Evolutionary conservation across 2,329 filamentous ascomycete species (phyloP).

Genomic region (Colletotrichum musae): DNA sequence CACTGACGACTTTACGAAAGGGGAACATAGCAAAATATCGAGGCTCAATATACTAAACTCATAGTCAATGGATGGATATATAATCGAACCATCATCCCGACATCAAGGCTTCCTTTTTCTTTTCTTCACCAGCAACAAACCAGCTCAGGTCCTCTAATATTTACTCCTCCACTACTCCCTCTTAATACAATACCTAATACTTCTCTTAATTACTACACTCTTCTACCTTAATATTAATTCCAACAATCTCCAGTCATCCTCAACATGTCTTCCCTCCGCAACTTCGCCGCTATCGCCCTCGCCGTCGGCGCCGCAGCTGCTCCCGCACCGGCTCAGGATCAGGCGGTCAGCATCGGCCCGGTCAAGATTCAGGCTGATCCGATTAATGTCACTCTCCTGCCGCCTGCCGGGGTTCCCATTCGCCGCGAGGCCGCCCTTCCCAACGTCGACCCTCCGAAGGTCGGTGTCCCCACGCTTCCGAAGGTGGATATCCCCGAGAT

Average conservation of each 20-base stretch:
- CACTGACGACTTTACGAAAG: neutral
- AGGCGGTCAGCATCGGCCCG: neutral
- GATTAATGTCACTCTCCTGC: neutral
- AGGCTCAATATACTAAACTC: neutral
- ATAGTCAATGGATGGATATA: constrained; percentile 6
- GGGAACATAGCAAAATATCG: neutral
- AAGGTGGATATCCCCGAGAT: neutral
- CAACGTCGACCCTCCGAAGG: neutral
- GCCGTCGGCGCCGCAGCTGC: constrained; percentile 21
- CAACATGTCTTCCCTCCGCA: constrained; percentile 32
- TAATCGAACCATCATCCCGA: neutral
- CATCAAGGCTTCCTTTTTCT: neutral
- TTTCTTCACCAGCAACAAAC: constrained; percentile 13
- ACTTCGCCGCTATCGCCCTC: constrained; percentile 5
- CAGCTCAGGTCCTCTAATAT: constrained; percentile 20
- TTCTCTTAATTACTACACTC: neutral
- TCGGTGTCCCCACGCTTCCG: neutral
- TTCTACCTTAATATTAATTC: neutral
- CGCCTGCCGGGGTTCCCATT: neutral
- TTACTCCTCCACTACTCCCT: neutral
- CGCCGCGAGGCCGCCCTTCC: neutral
- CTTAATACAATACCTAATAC: constrained; percentile 9
- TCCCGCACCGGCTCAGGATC: constrained; percentile 8
- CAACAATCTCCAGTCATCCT: neutral
- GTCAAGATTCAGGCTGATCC: neutral